Conservation (phyloP, 2,329 filamentous ascomycete genomes). For the Diaporthe sp. region DNA sequence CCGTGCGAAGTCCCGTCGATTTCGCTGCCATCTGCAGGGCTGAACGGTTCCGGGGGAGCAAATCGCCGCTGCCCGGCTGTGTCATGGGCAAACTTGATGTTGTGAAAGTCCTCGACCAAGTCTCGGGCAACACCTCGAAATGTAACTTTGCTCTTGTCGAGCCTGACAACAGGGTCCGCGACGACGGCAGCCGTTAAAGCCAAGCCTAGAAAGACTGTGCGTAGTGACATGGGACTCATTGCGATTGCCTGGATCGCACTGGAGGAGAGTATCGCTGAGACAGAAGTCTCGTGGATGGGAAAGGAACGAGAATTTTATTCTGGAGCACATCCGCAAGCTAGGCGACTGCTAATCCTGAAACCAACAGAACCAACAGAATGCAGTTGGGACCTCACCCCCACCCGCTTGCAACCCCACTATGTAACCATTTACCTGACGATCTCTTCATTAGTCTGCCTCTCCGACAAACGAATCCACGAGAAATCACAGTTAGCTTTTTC, state of each 20-base stretch:
- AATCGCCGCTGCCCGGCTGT: constrained; percentile 47
- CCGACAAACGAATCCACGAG: neutral
- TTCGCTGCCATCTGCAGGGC: constrained; percentile 42
- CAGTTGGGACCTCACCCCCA: neutral
- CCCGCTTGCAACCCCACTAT: neutral
- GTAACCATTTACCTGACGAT: neutral
- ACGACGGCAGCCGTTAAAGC: neutral
- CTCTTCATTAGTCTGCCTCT: neutral
- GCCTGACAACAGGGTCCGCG: constrained; percentile 23
- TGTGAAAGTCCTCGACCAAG: constrained; percentile 46
- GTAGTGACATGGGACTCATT: neutral
- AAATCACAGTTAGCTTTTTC: neutral
- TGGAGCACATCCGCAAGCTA: neutral
- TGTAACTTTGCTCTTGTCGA: constrained; percentile 5
- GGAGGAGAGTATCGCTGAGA: neutral
- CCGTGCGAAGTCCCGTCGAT: constrained; percentile 45
- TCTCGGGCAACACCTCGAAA: constrained; percentile 40
- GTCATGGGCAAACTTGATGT: constrained; percentile 48
- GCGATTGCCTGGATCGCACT: neutral
- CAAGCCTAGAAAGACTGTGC: neutral
- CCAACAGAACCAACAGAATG: neutral
- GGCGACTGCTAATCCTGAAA: neutral
- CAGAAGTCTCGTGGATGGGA: neutral
- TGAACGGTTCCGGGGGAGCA: constrained; percentile 47
- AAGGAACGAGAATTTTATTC: too few relatives aligned